Evolutionary conservation across 331 rosid species (phyloP).

Genomic region (Rosa hybrid): DNA sequence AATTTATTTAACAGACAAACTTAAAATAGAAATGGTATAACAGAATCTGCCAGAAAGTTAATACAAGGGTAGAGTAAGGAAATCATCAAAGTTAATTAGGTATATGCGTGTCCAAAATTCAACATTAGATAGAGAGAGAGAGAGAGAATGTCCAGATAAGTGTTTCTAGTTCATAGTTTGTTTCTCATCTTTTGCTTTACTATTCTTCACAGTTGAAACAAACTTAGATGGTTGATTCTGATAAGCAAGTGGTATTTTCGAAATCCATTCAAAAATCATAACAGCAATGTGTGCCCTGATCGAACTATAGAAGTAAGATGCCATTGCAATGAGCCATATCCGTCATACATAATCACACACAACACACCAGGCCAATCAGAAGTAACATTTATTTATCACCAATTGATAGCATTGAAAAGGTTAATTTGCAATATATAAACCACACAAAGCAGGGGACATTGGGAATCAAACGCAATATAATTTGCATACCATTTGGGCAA

Average conservation of each 20-base stretch:
- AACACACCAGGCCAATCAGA: background rate
- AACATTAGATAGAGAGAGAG: background rate
- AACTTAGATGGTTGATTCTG: background rate
- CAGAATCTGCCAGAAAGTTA: background rate
- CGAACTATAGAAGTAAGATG: background rate
- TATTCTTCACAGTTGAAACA: background rate
- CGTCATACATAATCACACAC: background rate
- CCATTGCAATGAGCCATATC: background rate
- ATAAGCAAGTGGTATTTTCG: background rate
- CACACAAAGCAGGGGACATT: background rate
- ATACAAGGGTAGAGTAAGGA: background rate
- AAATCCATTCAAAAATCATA: background rate
- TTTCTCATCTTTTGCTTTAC: background rate
- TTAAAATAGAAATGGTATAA: background rate
- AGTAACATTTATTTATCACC: background rate
- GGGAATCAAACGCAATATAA: background rate
- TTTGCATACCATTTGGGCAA: constrained; percentile 78
- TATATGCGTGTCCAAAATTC: background rate
- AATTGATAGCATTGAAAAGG: background rate
- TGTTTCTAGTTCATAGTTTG: background rate
- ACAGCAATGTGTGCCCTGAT: background rate
- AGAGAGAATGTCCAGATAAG: background rate
- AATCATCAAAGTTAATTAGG: background rate
- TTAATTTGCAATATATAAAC: background rate
- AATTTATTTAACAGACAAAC: background rate